These are phyloP conservation scores for Pseudoneurospora amorphoporcata DNA, from an alignment of 495 filamentous ascomycete genomes.

Conservation along the genomic window DNA sequence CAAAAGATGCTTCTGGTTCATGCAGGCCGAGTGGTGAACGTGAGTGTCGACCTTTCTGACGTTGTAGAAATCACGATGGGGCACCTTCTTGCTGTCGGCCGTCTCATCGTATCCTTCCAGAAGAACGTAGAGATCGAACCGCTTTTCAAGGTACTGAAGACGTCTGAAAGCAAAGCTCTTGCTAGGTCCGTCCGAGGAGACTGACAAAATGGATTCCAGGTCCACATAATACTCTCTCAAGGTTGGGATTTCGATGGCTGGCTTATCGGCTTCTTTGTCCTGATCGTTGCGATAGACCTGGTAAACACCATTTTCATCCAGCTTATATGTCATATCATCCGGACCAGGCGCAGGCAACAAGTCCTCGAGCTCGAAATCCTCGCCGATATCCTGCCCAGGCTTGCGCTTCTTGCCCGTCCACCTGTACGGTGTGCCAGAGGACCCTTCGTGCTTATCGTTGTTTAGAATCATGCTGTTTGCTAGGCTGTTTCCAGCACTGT, in stretches of 20 bases:
- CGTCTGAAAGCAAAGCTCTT: slow-evolving; percentile 95
- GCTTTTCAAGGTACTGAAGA: slow-evolving; percentile 89
- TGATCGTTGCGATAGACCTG: slow-evolving; percentile 71
- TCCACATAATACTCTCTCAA: slow-evolving; percentile 92
- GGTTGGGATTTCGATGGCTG: slow-evolving; percentile 72
- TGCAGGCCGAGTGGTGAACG: slow-evolving; percentile 97
- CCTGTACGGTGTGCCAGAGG: slow-evolving; percentile 12
- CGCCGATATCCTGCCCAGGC: slow-evolving; percentile 77
- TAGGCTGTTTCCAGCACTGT: slow-evolving; percentile 40
- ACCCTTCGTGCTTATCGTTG: slow-evolving; percentile 18
- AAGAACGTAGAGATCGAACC: slow-evolving; percentile 86
- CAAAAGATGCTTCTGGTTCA: slow-evolving; percentile 98
- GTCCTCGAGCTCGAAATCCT: slow-evolving; percentile 66
- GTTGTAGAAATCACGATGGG: slow-evolving; percentile 97
- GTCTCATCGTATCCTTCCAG: slow-evolving; percentile 97
- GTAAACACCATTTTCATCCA: slow-evolving; percentile 80
- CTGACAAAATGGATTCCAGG: slow-evolving; percentile 70
- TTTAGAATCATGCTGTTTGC: slow-evolving; percentile 44
- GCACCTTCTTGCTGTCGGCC: slow-evolving; percentile 93
- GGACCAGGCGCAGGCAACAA: slow-evolving; percentile 57
- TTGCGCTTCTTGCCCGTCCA: slow-evolving; percentile 54
- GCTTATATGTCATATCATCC: slow-evolving; percentile 59
- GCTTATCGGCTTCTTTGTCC: slow-evolving; percentile 49
- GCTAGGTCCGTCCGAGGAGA: slow-evolving; percentile 87
- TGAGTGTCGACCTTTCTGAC: slow-evolving; percentile 98